Conservation (phyloP, 108 stramenopile species). For the Asterionellopsis glacialis region DNA sequence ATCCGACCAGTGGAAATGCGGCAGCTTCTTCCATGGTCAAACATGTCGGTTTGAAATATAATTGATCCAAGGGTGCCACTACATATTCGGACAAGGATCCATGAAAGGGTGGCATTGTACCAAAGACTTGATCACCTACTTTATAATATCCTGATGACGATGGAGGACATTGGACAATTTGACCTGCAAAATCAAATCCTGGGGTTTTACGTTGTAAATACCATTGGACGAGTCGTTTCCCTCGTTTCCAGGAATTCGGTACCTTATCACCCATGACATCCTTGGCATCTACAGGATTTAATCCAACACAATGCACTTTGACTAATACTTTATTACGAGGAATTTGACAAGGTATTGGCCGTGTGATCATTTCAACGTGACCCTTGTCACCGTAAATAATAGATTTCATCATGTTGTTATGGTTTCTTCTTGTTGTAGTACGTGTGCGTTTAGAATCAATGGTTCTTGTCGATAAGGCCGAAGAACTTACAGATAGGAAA, state of each 20-base stretch:
- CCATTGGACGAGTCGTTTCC: constrained; percentile 2
- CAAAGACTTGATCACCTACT: constrained; percentile 32
- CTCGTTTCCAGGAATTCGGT: constrained; percentile 18
- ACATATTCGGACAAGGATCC: constrained; percentile 44
- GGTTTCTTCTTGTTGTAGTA: no score
- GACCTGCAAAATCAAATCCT: constrained; percentile 45
- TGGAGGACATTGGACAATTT: constrained; percentile 10
- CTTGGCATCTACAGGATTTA: constrained; percentile 68
- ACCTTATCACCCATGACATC: constrained; percentile 55
- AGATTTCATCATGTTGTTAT: no score
- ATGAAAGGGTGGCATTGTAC: constrained; percentile 34
- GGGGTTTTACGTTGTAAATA: constrained; percentile 9
- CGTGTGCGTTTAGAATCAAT: no score
- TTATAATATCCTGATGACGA: constrained; percentile 3
- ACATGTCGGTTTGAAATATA: constrained; percentile 15
- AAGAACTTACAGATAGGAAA: no score
- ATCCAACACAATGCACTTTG: constrained; percentile 28
- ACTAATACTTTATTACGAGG: constrained; percentile 26
- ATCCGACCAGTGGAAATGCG: constrained; percentile 42
- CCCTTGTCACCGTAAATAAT: no score
- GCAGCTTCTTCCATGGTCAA: constrained; percentile 32
- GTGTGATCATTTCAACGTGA: no score
- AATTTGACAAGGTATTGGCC: no score
- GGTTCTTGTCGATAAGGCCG: no score
- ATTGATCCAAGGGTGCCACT: constrained; percentile 34